Base-by-base conservation (phyloP, 805 yeast species). In the Cyberlindnera galapagoensis region DNA sequence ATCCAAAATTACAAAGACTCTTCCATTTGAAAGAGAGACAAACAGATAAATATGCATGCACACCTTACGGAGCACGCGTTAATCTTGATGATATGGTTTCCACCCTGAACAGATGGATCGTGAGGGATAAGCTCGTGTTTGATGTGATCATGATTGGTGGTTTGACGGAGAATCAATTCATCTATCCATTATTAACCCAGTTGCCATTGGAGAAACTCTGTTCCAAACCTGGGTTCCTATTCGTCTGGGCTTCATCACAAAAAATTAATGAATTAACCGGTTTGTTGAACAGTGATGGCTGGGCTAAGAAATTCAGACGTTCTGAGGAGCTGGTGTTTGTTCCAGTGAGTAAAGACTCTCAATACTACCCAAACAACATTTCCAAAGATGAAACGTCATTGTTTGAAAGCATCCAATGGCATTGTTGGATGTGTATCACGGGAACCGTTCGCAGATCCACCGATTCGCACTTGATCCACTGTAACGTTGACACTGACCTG, bases 341-440 rank as follows among this genome's bases (percentile, higher is more conserved):
- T 10, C 85, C 90, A 2, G 67, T 73, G n/a, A 74, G 76, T 40
- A 69, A 69, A 37, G 56, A 69, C 18, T 79, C 92, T 0, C 75
- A 76, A 1, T 76, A 73, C 49, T 77, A 73, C 41, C 92, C 92
- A 1, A 65, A 67, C 3, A 70, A 71, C 24, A 67, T 68, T 7
- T 21, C 34, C 19, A 50, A 57, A 22, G 69, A 69, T 35, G 72
- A 69, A 12, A 63, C 64, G 21, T 45, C 65, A 2, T 52, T 83
- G 17, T 66, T 83, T 34, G 76, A 74, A 38, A 74, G 78, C 37
- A 76, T 82, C 56, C 92, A 82, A 58, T 88, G 96, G 95, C 97
- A 90, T 59, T 88, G 97, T 49, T 82, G 95, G 83, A 87, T 88
- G 96, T 90, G 96, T 46, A 82, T 88, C 33, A 88, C 95, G 3